These are phyloP conservation scores for Rheum nobile DNA, from an alignment of 148 eudicot species.

Conservation along the genomic window DNA sequence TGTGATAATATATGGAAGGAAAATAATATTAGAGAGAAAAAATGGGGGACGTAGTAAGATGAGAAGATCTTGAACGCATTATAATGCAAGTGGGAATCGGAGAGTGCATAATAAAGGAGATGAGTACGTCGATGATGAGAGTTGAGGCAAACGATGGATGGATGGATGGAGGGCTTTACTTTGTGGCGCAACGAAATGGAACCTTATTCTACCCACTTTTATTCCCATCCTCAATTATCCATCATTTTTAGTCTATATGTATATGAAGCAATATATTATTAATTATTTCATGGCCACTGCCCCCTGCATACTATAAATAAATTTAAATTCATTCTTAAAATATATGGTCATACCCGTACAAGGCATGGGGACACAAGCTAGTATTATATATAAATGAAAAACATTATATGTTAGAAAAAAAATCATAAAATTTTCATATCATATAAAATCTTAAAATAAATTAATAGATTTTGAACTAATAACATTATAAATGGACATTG, in stretches of 20 bases:
- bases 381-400: no score
- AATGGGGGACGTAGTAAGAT: not conserved
- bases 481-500: no score
- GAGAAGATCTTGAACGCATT: not conserved
- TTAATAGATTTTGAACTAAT: no score
- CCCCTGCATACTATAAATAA: no score
- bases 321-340: no score
- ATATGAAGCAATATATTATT: no score
- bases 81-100: not conserved
- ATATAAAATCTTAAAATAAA: no score
- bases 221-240: not conserved
- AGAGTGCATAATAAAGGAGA: not conserved
- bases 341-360: no score
- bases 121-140: not conserved
- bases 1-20: not conserved
- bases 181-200: not conserved
- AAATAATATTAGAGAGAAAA: not conserved
- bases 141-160: not conserved
- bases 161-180: not conserved
- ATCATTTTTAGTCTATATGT: not conserved
- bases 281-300: no score
- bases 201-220: constrained; percentile 2
- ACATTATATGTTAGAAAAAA: no score
- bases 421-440: no score
- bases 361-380: no score